Evolutionary conservation across 2,329 filamentous ascomycete genomes (phyloP).

Genomic region (Phialocephala sp.): DNA sequence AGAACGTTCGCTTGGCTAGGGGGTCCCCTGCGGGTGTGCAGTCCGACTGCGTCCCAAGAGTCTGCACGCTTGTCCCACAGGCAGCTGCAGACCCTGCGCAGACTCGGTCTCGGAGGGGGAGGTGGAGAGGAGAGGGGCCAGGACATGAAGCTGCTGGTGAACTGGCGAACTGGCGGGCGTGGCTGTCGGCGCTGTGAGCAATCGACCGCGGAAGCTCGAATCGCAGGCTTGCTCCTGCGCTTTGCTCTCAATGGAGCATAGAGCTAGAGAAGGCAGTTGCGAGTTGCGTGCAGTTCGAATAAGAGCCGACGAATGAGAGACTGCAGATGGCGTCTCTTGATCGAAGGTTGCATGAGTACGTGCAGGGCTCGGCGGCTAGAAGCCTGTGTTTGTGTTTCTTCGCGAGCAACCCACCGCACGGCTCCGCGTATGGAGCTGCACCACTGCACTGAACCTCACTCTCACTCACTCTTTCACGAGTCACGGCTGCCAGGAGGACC

Average conservation of each 20-base stretch:
- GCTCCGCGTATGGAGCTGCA: not conserved
- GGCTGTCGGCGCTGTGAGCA: not conserved
- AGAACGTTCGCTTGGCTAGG: conserved; percentile 27
- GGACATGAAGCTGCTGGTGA: not conserved
- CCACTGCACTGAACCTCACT: not conserved
- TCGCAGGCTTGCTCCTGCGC: conserved; percentile 18
- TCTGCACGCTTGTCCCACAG: not conserved
- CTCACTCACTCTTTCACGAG: not conserved
- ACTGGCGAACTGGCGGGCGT: not conserved
- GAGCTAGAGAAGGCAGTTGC: conserved; percentile 28
- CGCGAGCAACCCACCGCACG: not conserved
- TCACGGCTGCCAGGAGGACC: not conserved
- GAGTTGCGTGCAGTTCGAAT: conserved; percentile 30
- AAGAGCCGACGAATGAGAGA: conserved; percentile 33
- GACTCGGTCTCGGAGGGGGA: not conserved
- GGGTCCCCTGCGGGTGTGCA: conserved; percentile 19
- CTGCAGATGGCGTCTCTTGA: conserved; percentile 37
- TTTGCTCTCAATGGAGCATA: conserved; percentile 26
- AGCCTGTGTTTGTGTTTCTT: not conserved
- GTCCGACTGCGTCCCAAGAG: no score
- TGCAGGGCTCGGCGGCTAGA: conserved; percentile 30
- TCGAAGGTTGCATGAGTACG: conserved; percentile 34
- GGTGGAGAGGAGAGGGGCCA: not conserved
- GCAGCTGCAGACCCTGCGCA: not conserved
- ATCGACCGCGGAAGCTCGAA: conserved; percentile 4